Evolutionary conservation across 768 basidiomycete genomes (phyloP).

Genomic region (Roridomyces roridus): DNA sequence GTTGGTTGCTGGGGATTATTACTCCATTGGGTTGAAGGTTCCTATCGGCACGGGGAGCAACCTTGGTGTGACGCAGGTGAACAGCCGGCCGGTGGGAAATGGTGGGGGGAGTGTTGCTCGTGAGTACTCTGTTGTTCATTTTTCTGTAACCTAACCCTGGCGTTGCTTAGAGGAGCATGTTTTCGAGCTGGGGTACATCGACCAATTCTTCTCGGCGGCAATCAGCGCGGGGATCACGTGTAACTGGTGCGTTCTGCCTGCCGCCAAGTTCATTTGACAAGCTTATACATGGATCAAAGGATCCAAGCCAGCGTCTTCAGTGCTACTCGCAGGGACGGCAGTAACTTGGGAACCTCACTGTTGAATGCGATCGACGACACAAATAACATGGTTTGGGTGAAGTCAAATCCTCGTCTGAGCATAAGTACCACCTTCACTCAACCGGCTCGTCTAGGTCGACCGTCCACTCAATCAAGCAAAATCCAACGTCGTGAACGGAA

Average conservation of each 20-base stretch:
- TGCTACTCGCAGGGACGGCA: background rate
- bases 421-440: no score
- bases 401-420: slow-evolving; percentile 1
- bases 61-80: background rate
- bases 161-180: slow-evolving; percentile 2
- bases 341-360: background rate
- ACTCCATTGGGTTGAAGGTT: background rate
- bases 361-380: background rate
- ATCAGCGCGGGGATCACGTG: background rate
- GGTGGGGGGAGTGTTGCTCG: background rate
- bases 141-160: background rate
- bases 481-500: slow-evolving; percentile 8
- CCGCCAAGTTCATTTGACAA: no score
- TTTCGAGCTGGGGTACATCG: slow-evolving; percentile 8
- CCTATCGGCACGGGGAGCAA: background rate
- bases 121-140: background rate
- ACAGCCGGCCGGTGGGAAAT: background rate
- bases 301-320: background rate
- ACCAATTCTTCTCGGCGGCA: background rate
- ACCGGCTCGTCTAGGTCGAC: no score
- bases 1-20: background rate
- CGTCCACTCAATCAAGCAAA: background rate
- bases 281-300: background rate
- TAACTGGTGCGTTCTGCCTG: background rate
- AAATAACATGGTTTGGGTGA: slow-evolving; percentile 12